A percentile compares a stretch with the other conserved stretches of the same genome.
Evolutionary conservation across 352 stramenopile species (phyloP).

Genomic region (Phytophthora nicotianae): DNA sequence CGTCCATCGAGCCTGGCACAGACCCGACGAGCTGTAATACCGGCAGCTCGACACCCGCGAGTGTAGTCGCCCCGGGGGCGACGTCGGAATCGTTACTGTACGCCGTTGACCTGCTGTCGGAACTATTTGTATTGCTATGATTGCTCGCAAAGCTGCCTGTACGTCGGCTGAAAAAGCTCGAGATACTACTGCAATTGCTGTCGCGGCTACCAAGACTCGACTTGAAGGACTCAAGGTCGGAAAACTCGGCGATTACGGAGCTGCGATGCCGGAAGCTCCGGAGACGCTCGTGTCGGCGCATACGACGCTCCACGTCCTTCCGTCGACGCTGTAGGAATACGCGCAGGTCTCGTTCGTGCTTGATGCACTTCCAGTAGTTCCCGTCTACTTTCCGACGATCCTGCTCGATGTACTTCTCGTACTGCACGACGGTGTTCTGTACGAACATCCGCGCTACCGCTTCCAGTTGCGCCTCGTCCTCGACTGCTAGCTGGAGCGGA

Average conservation of each 20-base stretch:
- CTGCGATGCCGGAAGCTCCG: constrained; percentile 28
- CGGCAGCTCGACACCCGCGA: constrained; percentile 33
- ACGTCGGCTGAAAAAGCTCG: constrained; percentile 31
- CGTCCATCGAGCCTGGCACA: constrained; percentile 55
- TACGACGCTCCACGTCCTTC: constrained; percentile 44
- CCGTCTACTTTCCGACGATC: constrained; percentile 46
- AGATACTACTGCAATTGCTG: constrained; percentile 35
- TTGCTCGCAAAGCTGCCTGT: constrained; percentile 37
- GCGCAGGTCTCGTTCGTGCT: constrained; percentile 49
- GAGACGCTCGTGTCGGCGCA: constrained; percentile 32
- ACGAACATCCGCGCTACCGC: constrained; percentile 51
- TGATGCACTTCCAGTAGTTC: constrained; percentile 57
- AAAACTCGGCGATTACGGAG: constrained; percentile 28
- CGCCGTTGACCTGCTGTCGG: constrained; percentile 25
- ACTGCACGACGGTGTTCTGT: constrained; percentile 52
- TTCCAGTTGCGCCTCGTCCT: constrained; percentile 49
- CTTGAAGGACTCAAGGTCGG: constrained; percentile 17
- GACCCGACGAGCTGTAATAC: constrained; percentile 53
- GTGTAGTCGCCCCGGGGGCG: constrained; percentile 7
- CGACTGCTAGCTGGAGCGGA: constrained; percentile 40
- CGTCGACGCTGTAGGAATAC: constrained; percentile 49
- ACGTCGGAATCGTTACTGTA: constrained; percentile 27
- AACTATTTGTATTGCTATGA: constrained; percentile 35
- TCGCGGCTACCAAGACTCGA: constrained; percentile 31
- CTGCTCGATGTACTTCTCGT: constrained; percentile 53